Evolutionary conservation across 2,329 filamentous ascomycete genomes (phyloP).

Genomic region (Didymellaceae sp.): DNA sequence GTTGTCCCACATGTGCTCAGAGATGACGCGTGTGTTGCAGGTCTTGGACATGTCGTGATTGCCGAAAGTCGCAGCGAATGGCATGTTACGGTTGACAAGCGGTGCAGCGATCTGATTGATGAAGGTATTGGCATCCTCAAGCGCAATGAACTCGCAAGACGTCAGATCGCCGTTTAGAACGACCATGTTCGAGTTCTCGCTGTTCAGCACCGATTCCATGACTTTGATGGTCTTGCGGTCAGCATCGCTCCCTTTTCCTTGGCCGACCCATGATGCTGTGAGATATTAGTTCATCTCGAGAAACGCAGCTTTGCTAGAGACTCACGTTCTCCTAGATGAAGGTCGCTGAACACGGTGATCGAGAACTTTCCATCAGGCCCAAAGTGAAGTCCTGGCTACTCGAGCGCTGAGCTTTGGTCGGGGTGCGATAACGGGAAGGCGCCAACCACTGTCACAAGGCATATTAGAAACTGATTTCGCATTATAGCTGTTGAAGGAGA

Average conservation of each 20-base stretch:
- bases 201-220: constrained; percentile 64
- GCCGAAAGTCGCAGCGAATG: constrained; percentile 73
- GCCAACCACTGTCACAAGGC: constrained; percentile 15
- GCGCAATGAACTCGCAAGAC: constrained; percentile 62
- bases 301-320: constrained; percentile 33
- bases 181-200: constrained; percentile 65
- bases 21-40: constrained; percentile 31
- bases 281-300: constrained; percentile 5
- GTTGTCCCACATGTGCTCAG: constrained; percentile 36
- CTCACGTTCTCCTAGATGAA: constrained; percentile 74
- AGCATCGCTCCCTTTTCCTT: constrained; percentile 45
- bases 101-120: constrained; percentile 37
- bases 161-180: constrained; percentile 76
- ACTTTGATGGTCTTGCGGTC: constrained; percentile 65
- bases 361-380: constrained; percentile 52
- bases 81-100: constrained; percentile 62
- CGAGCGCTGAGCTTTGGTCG: constrained; percentile 5
- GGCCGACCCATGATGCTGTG: constrained; percentile 16
- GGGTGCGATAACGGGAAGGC: constrained; percentile 11
- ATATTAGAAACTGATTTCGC: constrained; percentile 23
- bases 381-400: constrained; percentile 37
- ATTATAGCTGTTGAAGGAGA: constrained; percentile 23
- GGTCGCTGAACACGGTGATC: constrained; percentile 68
- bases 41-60: constrained; percentile 65
- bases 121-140: constrained; percentile 23